These are phyloP conservation scores for Nymphaea colorata DNA, from an alignment of 164 flowering plant species.

Conservation along the genomic window DNA sequence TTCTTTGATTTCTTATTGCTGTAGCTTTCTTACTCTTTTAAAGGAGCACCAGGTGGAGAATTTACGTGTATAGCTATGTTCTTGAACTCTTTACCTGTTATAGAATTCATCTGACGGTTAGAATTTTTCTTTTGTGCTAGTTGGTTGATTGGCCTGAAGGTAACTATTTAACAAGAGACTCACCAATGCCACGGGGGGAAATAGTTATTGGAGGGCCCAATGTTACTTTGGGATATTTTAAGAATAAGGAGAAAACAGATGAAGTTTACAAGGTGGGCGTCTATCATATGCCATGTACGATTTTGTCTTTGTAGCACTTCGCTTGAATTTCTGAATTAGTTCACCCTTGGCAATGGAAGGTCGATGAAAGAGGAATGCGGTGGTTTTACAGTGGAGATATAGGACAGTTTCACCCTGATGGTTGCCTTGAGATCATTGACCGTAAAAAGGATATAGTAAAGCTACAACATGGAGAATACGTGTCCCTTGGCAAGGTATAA, in stretches of 20 bases:
- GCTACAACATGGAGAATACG: slow-evolving; percentile 99
- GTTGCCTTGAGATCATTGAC: slow-evolving; percentile 95
- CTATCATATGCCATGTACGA: background rate
- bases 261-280: slow-evolving; percentile 82
- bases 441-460: slow-evolving; percentile 96
- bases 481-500: slow-evolving; percentile 87
- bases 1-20: background rate
- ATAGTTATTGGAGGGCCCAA: slow-evolving; percentile 92
- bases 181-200: slow-evolving; percentile 95
- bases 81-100: background rate
- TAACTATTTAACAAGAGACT: slow-evolving; percentile 65
- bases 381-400: slow-evolving; percentile 98
- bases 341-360: slow-evolving; percentile 25
- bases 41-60: too few species aligned
- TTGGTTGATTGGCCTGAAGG: slow-evolving; percentile 95
- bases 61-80: background rate
- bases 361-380: slow-evolving; percentile 86
- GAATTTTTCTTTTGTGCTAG: slow-evolving; percentile 25
- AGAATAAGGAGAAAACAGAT: slow-evolving; percentile 72
- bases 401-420: slow-evolving; percentile 84
- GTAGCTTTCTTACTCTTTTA: background rate
- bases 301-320: background rate
- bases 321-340: background rate
- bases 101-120: background rate
- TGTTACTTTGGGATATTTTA: slow-evolving; percentile 90